phyloP scores from a whole-genome alignment of 1,284 basidiomycete species.

The Irpex sp. region DNA sequence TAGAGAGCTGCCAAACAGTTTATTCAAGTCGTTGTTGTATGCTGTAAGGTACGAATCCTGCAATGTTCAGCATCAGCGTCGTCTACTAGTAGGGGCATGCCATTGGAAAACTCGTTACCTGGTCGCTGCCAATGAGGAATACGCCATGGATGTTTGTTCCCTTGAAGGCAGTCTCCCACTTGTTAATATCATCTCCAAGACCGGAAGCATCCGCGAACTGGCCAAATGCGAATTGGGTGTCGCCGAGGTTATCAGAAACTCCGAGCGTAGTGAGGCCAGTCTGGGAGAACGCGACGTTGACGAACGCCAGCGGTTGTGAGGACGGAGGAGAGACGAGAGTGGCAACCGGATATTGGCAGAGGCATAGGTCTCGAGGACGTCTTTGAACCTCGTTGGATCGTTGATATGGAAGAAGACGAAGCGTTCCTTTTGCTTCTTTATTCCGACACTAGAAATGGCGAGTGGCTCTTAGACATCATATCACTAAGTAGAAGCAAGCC shows the following conservation, averaged over 20 bases:
- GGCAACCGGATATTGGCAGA: slow-evolving; percentile 5
- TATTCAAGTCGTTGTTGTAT: slow-evolving; percentile 1
- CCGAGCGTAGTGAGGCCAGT: slow-evolving; percentile 8
- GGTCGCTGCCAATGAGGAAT: slow-evolving; percentile 12
- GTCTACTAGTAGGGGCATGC: not conserved
- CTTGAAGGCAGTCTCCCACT: slow-evolving; percentile 8
- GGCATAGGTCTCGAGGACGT: slow-evolving; percentile 7
- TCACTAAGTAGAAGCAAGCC: too few relatives aligned
- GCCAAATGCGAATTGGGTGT: slow-evolving; percentile 5
- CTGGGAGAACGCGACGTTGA: slow-evolving; percentile 11
- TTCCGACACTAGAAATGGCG: slow-evolving; percentile 5
- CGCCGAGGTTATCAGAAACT: slow-evolving; percentile 8
- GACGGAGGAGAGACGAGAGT: slow-evolving; percentile 8
- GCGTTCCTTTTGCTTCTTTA: slow-evolving; percentile 12
- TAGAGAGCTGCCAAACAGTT: slow-evolving; percentile 7
- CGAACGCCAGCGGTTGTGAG: slow-evolving; percentile 9
- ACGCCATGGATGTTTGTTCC: slow-evolving; percentile 12
- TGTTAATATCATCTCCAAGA: slow-evolving; percentile 7
- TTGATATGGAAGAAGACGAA: slow-evolving; percentile 14
- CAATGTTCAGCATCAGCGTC: not conserved
- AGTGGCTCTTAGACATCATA: too few relatives aligned
- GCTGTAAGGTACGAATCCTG: slow-evolving; percentile 2
- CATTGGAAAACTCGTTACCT: not conserved
- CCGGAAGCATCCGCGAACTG: slow-evolving; percentile 7
- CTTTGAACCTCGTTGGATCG: slow-evolving; percentile 8